Conservation (phyloP, 2,329 filamentous ascomycete genomes). For the Trichoderma pleuroti region DNA sequence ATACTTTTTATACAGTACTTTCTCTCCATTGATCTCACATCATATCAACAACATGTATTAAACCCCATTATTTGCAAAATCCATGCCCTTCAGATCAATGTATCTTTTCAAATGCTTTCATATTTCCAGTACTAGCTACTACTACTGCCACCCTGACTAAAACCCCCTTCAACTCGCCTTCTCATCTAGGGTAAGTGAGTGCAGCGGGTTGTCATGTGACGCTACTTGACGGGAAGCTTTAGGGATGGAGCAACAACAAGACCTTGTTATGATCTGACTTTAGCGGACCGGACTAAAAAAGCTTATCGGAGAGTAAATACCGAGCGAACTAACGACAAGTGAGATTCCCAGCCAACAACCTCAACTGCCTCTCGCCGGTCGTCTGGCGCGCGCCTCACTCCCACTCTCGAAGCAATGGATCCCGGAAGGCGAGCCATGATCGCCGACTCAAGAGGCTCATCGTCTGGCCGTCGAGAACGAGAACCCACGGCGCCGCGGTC, state of each 20-base stretch:
- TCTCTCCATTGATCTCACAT: neutral
- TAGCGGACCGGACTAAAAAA: slow-evolving; percentile 16
- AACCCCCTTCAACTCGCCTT: neutral
- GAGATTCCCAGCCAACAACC: neutral
- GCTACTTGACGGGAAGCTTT: slow-evolving; percentile 2
- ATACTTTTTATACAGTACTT: neutral
- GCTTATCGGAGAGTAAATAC: slow-evolving; percentile 13
- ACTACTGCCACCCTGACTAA: neutral
- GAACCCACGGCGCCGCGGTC: slow-evolving; percentile 54
- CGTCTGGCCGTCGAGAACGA: slow-evolving; percentile 45
- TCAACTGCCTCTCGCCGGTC: neutral
- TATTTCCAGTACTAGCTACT: neutral
- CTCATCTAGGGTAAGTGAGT: slow-evolving; percentile 12
- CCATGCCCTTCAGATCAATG: neutral
- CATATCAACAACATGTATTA: neutral
- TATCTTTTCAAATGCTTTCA: neutral
- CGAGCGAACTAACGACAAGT: slow-evolving; percentile 1
- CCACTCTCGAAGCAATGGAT: slow-evolving; percentile 42
- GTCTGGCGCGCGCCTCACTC: neutral
- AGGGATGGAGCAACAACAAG: neutral
- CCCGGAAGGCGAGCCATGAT: slow-evolving; percentile 55
- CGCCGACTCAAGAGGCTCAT: slow-evolving; percentile 43
- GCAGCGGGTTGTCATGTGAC: slow-evolving; percentile 4
- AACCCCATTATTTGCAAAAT: neutral
- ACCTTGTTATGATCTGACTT: neutral